A percentile compares a stretch with the other conserved stretches of the same genome.
phyloP scores from a whole-genome alignment of 495 filamentous ascomycete genomes.

The Talaromyces adpressus region DNA sequence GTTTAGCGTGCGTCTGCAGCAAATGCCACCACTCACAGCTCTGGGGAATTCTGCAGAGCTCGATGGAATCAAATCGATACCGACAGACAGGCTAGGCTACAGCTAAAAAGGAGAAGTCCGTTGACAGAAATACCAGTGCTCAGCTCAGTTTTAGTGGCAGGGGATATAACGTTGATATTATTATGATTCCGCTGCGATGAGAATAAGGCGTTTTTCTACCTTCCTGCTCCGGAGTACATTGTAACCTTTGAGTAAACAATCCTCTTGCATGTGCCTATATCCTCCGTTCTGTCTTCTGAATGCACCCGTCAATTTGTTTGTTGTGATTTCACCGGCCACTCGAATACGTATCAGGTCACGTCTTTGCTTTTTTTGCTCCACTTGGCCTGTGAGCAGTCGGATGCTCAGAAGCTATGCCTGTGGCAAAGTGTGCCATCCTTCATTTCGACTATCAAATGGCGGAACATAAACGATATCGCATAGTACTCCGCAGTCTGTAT shows the following conservation, averaged over 20 bases:
- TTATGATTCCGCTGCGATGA: not conserved
- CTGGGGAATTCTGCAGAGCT: constrained; percentile 2
- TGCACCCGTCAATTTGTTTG: not conserved
- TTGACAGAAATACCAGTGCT: not conserved
- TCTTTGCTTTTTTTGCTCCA: constrained; percentile 1
- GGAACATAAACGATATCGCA: not conserved
- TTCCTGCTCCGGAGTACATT: not conserved
- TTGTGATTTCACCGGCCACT: not conserved
- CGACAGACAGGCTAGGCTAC: not conserved
- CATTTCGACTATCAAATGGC: not conserved
- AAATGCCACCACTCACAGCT: not conserved
- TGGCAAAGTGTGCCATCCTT: not conserved
- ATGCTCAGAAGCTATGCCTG: not conserved
- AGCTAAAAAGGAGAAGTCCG: not conserved
- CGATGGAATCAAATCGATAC: constrained; percentile 4
- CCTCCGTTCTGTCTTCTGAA: not conserved
- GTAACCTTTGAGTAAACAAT: not conserved
- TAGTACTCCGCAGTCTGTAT: not conserved
- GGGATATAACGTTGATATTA: not conserved
- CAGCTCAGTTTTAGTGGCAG: not conserved
- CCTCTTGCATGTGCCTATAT: not conserved
- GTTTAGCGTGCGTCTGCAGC: not conserved
- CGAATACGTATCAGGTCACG: not conserved
- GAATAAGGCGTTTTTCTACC: not conserved
- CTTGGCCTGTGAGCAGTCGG: not conserved